Evolutionary conservation across 805 yeast genomes (phyloP), one percentile per base, ranked within the genome.

Genomic region (Lipomyces anomalus): DNA sequence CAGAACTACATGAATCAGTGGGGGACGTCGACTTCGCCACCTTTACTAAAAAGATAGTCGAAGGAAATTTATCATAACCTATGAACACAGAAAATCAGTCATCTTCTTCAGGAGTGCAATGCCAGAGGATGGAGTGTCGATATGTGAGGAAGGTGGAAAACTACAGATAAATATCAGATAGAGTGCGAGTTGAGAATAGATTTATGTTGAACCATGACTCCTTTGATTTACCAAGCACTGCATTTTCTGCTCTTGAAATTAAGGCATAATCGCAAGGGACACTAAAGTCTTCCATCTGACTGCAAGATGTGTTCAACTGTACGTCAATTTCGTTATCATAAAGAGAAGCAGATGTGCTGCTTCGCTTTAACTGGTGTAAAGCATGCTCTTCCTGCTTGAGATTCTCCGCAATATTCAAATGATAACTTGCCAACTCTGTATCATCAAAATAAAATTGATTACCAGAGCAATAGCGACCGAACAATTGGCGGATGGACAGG

Each of bases 1-100:
- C 82, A 1, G 69, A 73, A 34, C 61, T 78, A 42, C 72, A 74
- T 34, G 79, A 71, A 44, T 56, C 38, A 56, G 75, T 78, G 11
- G 75, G 73, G 44, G 61, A 56, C 0, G 57, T 37, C 4, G 69
- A 67, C 35, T 78, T 78, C 63, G 80, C 80, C 9, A 60, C 66
- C 44, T 78, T 63, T 55, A 63, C 81, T 1, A 61, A 60, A 35
- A 57, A 74, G 29, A 69, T 77, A 1, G 52, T 78, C 23, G 39
- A 48, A 7, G 22, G 21, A 4, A 35, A 42, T 23, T 4, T 32
- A n/a, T 35, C 18, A n/a, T n/a, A n/a, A n/a, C n/a, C n/a, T n/a
- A n/a, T n/a, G n/a, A n/a, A n/a, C n/a, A n/a, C n/a, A n/a, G n/a
- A n/a, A n/a, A n/a, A n/a, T n/a, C n/a, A n/a, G n/a, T n/a, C n/a